These are phyloP conservation scores for Harrya chromipes DNA, from an alignment of 768 basidiomycete genomes.

Conservation along the genomic window DNA sequence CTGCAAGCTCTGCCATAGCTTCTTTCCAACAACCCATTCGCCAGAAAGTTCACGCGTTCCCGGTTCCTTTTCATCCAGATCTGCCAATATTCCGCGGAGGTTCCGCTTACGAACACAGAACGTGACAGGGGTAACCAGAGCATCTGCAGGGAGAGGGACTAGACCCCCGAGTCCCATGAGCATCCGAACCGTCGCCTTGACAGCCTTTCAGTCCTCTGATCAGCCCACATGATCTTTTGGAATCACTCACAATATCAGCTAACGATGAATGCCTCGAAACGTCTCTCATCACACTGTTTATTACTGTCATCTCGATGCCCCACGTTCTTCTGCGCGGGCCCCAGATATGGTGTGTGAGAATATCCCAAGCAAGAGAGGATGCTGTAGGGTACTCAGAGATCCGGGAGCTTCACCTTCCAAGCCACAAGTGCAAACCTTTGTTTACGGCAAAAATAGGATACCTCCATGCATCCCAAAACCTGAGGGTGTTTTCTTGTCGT, in stretches of 20 bases:
- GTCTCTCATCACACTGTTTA: constrained; percentile 82
- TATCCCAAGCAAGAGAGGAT: constrained; percentile 52
- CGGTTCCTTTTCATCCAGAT: constrained; percentile 70
- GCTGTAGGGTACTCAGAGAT: constrained; percentile 14
- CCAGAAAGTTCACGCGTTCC: constrained; percentile 82
- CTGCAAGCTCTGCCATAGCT: constrained; percentile 85
- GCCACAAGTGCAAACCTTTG: constrained; percentile 48
- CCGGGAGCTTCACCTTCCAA: neutral
- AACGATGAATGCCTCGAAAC: constrained; percentile 77
- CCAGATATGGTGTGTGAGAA: constrained; percentile 76
- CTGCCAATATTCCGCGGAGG: constrained; percentile 75
- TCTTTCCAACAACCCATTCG: constrained; percentile 96
- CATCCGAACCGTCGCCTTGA: constrained; percentile 47
- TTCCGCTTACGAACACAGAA: constrained; percentile 74
- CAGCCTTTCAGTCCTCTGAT: constrained; percentile 1
- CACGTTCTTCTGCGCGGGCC: constrained; percentile 89
- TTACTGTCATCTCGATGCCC: constrained; percentile 93
- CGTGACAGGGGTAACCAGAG: constrained; percentile 91
- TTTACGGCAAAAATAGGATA: constrained; percentile 61
- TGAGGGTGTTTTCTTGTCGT: constrained; percentile 50
- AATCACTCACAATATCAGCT: constrained; percentile 69
- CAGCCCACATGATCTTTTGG: neutral
- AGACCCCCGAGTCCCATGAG: constrained; percentile 79
- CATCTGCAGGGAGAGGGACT: constrained; percentile 86
- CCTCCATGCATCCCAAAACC: constrained; percentile 71